Conservation (phyloP, 139 green algal genomes). For the Coccomyxa sp. region DNA sequence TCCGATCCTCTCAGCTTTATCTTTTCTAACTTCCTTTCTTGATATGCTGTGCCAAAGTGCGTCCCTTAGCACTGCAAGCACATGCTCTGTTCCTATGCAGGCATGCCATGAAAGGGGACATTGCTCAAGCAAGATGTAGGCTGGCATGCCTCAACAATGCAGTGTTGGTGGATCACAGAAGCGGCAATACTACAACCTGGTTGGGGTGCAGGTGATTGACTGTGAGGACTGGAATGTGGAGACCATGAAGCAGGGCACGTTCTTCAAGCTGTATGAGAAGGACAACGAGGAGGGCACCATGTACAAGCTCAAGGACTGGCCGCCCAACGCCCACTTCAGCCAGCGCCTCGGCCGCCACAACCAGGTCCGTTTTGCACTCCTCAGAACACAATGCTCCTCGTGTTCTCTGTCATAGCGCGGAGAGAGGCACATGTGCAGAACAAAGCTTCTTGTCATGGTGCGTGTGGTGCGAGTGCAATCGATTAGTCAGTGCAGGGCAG, state of each 20-base stretch:
- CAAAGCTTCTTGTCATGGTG: background rate
- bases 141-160: too few species aligned
- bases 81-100: background rate
- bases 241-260: slow-evolving; percentile 13
- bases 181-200: background rate
- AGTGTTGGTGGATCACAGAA: too few species aligned
- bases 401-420: background rate
- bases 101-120: background rate
- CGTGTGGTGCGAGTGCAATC: background rate
- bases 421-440: background rate
- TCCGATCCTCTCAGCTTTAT: background rate
- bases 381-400: background rate
- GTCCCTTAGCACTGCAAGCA: background rate
- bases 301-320: slow-evolving; percentile 90
- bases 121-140: background rate
- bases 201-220: slow-evolving; percentile 17
- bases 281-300: slow-evolving; percentile 28
- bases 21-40: background rate
- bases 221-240: slow-evolving; percentile 14
- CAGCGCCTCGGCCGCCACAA: slow-evolving; percentile 43
- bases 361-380: slow-evolving; percentile 27
- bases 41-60: background rate
- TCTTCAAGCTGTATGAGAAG: slow-evolving; percentile 29
- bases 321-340: slow-evolving; percentile 44
- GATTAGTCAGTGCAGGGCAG: background rate